These are phyloP conservation scores for Malus sieversii DNA, from an alignment of 306 rosid species.

Conservation along the genomic window DNA sequence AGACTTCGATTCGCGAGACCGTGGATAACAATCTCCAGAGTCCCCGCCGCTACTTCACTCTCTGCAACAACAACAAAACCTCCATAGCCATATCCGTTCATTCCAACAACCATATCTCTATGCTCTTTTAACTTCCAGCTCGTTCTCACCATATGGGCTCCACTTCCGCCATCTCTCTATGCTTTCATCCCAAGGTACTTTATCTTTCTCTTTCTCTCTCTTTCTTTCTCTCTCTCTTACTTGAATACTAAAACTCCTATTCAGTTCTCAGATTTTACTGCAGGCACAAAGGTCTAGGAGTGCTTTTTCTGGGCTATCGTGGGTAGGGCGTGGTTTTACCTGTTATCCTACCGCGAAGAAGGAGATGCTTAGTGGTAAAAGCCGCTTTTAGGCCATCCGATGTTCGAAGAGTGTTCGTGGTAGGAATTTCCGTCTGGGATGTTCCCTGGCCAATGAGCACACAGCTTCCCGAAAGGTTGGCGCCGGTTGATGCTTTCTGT, in stretches of 20 bases:
- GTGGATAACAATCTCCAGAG: background rate
- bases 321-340: slow-evolving; percentile 20
- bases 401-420: slow-evolving; percentile 46
- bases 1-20: no score
- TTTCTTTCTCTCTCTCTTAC: background rate
- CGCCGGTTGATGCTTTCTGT: no score
- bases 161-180: slow-evolving; percentile 53
- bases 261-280: slow-evolving; percentile 10
- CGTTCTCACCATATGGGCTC: slow-evolving; percentile 37
- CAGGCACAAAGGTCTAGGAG: slow-evolving; percentile 13
- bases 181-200: slow-evolving; percentile 45
- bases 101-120: background rate
- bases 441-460: no score
- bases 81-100: background rate
- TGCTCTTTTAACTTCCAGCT: slow-evolving; percentile 3
- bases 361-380: slow-evolving; percentile 31
- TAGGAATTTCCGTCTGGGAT: no score
- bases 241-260: background rate
- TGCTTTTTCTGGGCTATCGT: slow-evolving; percentile 14
- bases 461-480: no score
- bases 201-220: background rate
- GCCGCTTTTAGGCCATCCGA: slow-evolving; percentile 39
- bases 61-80: background rate
- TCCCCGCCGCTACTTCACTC: background rate
- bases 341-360: slow-evolving; percentile 5